Evolutionary conservation across 2,329 filamentous ascomycete species (phyloP), one percentile per base, ranked within the genome.

Genomic region (Claviceps maximensis): DNA sequence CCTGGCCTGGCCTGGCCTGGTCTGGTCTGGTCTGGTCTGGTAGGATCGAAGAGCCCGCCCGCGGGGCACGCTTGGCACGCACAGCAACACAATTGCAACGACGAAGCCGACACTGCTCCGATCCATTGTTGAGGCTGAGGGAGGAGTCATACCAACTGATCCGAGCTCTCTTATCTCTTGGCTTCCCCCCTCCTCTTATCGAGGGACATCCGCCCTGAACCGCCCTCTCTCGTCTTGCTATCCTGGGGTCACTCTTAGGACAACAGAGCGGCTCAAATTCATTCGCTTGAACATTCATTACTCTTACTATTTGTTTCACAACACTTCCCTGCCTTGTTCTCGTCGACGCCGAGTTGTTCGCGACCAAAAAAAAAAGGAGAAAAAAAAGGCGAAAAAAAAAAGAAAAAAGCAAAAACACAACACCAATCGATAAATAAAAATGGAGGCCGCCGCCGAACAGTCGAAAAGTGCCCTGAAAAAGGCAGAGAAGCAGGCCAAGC

Each of bases 381-480:
- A 27, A n/a, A 42, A 23, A 23, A 9, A 12, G 19, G 41, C 2
- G 4, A 29, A n/a, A 2, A 46, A 17, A 38, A 38, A 7, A 38
- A 23, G 5, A 19, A 3, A 8, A 21, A 41, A 47, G 21, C 17
- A 33, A 31, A 47, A 44, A 45, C 57, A 67, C 9, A 47, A 8
- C 4, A 12, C 67, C 7, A 45, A n/a, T 8, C 12, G 13, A 49
- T 36, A 19, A n/a, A 19, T 1, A 25, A 13, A 47, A 58, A 68
- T 67, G 61, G 66, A 64, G 55, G 60, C 62, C 58, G 58, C 59
- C 54, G 61, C 61, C 58, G 63, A 68, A 55, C 66, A 60, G 55
- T 82, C 79, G 60, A 83, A 83, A 73, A 82, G 77, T 67, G 79
- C 79, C 60, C 67, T 78, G 63, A 83, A 83, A 68, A 83, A 82